phyloP scores from a whole-genome alignment of 768 basidiomycete species.

The Porpolomopsis calyptriformis region DNA sequence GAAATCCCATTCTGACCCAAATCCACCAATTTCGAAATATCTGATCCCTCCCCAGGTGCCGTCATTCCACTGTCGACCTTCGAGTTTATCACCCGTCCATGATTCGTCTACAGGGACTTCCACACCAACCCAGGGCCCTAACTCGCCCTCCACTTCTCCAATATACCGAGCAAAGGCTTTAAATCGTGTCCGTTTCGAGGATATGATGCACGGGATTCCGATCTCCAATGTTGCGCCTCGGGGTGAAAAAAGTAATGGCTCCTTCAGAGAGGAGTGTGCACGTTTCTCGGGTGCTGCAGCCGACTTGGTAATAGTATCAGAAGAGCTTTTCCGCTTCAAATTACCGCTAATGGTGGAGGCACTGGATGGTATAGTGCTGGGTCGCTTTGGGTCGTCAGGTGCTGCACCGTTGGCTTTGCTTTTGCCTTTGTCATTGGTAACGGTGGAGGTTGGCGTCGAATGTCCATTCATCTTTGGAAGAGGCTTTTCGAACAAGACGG shows the following conservation, averaged over 20 bases:
- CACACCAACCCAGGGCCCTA: slow-evolving; percentile 83
- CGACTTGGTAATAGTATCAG: slow-evolving; percentile 33
- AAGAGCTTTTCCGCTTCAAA: slow-evolving; percentile 30
- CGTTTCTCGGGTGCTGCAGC: background rate
- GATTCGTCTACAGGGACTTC: slow-evolving; percentile 65
- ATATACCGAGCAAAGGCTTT: slow-evolving; percentile 83
- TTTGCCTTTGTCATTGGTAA: slow-evolving; percentile 25
- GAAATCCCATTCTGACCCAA: slow-evolving; percentile 55
- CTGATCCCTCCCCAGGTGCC: slow-evolving; percentile 72
- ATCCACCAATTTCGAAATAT: slow-evolving; percentile 67
- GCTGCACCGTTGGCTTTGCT: slow-evolving; percentile 32
- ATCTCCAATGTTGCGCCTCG: slow-evolving; percentile 70
- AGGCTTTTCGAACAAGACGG: background rate
- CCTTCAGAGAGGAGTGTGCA: no score
- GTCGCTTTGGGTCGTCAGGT: background rate
- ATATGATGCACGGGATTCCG: slow-evolving; percentile 85
- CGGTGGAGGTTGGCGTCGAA: background rate
- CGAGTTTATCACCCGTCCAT: slow-evolving; percentile 29
- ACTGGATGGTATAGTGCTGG: background rate
- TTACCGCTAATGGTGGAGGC: background rate
- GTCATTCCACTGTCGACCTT: slow-evolving; percentile 75
- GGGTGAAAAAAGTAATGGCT: slow-evolving; percentile 19
- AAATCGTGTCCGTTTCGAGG: slow-evolving; percentile 73
- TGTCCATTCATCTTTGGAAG: background rate
- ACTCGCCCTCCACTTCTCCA: slow-evolving; percentile 73